Conservation (phyloP, 306 rosid genomes). For the Prunus armeniaca region DNA sequence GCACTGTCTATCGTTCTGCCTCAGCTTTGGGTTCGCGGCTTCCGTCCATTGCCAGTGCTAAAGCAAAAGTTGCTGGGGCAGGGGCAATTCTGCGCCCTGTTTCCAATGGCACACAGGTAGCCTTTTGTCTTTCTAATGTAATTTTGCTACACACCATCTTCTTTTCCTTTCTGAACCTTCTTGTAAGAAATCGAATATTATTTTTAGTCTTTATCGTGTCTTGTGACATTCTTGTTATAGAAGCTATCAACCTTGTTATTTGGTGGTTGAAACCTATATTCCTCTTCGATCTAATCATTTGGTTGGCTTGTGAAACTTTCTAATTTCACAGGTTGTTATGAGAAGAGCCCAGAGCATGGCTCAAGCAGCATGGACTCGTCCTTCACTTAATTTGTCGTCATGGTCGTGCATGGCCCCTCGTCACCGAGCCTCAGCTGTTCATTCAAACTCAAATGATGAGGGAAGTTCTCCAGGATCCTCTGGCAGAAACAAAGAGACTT, state of each 20-base stretch:
- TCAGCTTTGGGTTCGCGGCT: conserved; percentile 95
- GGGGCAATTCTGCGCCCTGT: conserved; percentile 93
- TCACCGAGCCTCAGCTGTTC: conserved; percentile 43
- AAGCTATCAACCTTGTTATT: background rate
- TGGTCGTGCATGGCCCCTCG: conserved; percentile 97
- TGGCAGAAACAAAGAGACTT: conserved; percentile 30
- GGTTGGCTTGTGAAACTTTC: conserved; percentile 6
- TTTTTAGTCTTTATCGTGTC: background rate
- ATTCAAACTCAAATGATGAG: conserved; percentile 39
- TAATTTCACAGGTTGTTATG: conserved; percentile 71
- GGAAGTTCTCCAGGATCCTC: conserved; percentile 35
- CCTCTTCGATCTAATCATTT: background rate
- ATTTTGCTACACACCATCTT: background rate
- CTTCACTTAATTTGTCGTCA: conserved; percentile 62
- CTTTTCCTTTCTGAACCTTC: background rate
- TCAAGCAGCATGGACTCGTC: conserved; percentile 94
- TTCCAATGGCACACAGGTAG: conserved; percentile 92
- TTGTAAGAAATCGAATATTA: background rate
- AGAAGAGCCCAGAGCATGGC: conserved; percentile 95
- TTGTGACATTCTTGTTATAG: conserved; percentile 1
- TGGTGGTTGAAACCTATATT: background rate
- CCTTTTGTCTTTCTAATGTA: background rate
- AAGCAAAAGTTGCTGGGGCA: conserved; percentile 91
- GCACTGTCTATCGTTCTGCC: conserved; percentile 93
- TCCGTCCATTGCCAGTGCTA: conserved; percentile 91